Evolutionary conservation across 768 basidiomycete species (phyloP), one percentile per base, ranked within the genome.

Genomic region (Cystobasidium ongulense): DNA sequence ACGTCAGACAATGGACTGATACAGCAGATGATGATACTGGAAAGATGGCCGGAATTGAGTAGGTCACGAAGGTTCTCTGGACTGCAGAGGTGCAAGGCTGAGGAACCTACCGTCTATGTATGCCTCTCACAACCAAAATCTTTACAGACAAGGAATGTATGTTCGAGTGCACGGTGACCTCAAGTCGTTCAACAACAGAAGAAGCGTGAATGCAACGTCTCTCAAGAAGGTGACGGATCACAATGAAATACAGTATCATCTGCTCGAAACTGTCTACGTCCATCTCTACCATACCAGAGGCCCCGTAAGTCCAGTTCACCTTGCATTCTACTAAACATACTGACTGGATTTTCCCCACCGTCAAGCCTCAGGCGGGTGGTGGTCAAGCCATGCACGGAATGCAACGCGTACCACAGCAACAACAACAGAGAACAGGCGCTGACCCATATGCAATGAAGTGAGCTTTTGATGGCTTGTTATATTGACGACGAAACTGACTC

Each of bases 161-260:
- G 88, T 93, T 41, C 88, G 90, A 18, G 86, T 94, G 54, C 86
- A 90, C 35, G 95, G 95, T 13, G 83, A 84, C 15, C 82, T 98
- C 75, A 95, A 95, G 81, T 85, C 84, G 15, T 96, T 95, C 80
- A 86, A 87, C 41, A 86, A 85, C 79, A 92, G 90, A 81, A 84
- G 87, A 80, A 90, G 92, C 80, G 85, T 99, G 78, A 90, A 90
- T 70, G 88, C 89, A 7, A 86, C 85, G 29, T 85, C 88, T 75
- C 86, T 97, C 76, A 86, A 90, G 29, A 83, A 84, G 7, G 82
- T 89, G 53, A 85, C 83, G 33, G 89, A 93, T 77, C 82, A 84
- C 11, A 86, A 89, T 79, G 94, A 97, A 81, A 81, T 90, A 27
- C 88, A 87, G 79, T 93, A 89, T 81, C 93, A 97, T 80, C 81